A percentile compares a stretch with the other conserved stretches of the same genome.
phyloP scores from a whole-genome alignment of 208 protist species.

The Angomonas ambiguus region DNA sequence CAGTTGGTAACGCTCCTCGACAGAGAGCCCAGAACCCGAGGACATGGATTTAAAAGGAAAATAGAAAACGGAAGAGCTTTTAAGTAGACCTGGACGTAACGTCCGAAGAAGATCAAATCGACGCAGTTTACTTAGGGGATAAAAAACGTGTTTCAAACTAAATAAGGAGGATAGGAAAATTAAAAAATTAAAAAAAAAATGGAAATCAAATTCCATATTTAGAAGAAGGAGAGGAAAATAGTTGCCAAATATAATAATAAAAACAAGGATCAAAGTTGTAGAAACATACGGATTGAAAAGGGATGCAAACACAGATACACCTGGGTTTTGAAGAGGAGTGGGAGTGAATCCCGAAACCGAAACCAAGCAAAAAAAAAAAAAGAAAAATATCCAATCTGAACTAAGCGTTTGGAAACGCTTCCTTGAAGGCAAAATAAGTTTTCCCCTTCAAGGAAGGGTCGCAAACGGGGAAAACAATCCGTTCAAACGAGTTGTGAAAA shows the following conservation, averaged over 20 bases:
- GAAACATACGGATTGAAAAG: background rate
- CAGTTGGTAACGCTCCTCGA: slow-evolving; percentile 74
- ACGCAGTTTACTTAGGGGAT: background rate
- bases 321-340: too few relatives aligned
- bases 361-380: slow-evolving; percentile 10
- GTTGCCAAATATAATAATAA: too few relatives aligned
- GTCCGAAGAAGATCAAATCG: background rate
- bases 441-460: slow-evolving; percentile 3
- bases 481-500: slow-evolving; percentile 12
- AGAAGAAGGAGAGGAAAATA: too few relatives aligned
- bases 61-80: background rate
- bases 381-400: background rate
- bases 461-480: slow-evolving; percentile 17
- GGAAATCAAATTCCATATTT: background rate
- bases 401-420: background rate
- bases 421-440: background rate
- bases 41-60: background rate
- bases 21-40: slow-evolving; percentile 11
- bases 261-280: too few relatives aligned
- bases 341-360: background rate
- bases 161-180: background rate
- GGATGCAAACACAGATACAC: background rate
- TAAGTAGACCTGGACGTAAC: background rate
- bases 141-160: too few relatives aligned
- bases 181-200: slow-evolving; percentile 2